phyloP scores from a whole-genome alignment of 257 asterid species.

The Schizonepeta tenuifolia region DNA sequence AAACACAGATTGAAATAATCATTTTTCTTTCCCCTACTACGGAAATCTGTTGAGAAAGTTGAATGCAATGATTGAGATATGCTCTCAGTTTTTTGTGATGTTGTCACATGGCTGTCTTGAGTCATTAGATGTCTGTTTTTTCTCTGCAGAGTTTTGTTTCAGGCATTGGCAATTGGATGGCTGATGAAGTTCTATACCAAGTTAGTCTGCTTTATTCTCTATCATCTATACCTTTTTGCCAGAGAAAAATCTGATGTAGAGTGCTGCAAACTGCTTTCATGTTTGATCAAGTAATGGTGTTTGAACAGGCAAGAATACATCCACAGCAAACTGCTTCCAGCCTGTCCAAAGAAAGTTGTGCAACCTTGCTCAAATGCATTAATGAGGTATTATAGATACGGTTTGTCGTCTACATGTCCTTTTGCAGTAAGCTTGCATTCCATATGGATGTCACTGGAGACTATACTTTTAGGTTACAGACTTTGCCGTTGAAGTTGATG shows the following conservation, averaged over 20 bases:
- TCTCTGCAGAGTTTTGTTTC: constrained; percentile 84
- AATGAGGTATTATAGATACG: constrained; percentile 59
- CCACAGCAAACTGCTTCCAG: constrained; percentile 81
- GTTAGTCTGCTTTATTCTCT: constrained; percentile 52
- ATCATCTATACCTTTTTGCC: constrained; percentile 28
- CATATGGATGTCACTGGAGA: constrained; percentile 53
- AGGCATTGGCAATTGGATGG: constrained; percentile 99
- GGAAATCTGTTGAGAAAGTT: constrained; percentile 23
- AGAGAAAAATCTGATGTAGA: neutral
- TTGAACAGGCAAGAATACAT: constrained; percentile 83
- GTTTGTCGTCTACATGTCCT: constrained; percentile 20
- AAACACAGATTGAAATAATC: constrained; percentile 14
- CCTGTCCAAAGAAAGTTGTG: constrained; percentile 72
- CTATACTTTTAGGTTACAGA: constrained; percentile 70
- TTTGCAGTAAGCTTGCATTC: constrained; percentile 32
- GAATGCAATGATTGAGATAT: constrained; percentile 13
- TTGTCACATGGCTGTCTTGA: constrained; percentile 30
- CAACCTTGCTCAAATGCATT: constrained; percentile 76
- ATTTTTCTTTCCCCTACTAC: neutral
- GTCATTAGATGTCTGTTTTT: constrained; percentile 24
- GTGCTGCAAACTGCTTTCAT: constrained; percentile 3
- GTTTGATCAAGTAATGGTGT: constrained; percentile 15
- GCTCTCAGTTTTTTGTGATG: constrained; percentile 22
- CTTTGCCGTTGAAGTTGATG: constrained; percentile 85
- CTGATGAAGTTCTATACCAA: constrained; percentile 96